phyloP scores from a whole-genome alignment of 2,329 filamentous ascomycete genomes.

The Penicillium sp. region DNA sequence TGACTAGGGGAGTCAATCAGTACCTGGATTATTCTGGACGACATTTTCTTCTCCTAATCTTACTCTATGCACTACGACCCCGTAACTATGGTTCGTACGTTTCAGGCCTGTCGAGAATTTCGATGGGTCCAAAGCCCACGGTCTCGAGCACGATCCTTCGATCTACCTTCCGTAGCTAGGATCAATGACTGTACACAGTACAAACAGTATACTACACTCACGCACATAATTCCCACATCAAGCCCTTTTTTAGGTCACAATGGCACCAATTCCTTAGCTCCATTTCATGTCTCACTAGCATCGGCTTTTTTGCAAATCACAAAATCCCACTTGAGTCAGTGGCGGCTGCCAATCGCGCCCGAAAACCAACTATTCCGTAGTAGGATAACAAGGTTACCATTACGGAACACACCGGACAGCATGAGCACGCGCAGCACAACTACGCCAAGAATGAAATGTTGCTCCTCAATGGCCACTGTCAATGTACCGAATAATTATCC shows the following conservation, averaged over 20 bases:
- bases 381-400: background rate
- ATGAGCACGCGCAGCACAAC: background rate
- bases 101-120: too few species aligned
- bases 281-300: background rate
- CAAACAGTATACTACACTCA: too few species aligned
- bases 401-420: background rate
- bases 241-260: background rate
- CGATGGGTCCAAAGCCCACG: too few species aligned
- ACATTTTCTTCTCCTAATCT: too few species aligned
- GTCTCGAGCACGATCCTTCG: background rate
- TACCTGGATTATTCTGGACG: too few species aligned
- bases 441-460: too few species aligned
- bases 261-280: background rate
- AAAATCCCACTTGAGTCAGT: slow-evolving; percentile 9
- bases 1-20: too few species aligned
- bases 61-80: too few species aligned
- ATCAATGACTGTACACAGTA: too few species aligned
- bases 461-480: too few species aligned
- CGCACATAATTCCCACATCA: background rate
- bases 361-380: background rate
- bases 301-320: slow-evolving; percentile 2
- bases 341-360: slow-evolving; percentile 4
- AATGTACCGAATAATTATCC: background rate
- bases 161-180: background rate
- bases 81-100: too few species aligned